Base-by-base conservation (phyloP, 169 alveolate species). In the Cryptosporidium sp. region DNA sequence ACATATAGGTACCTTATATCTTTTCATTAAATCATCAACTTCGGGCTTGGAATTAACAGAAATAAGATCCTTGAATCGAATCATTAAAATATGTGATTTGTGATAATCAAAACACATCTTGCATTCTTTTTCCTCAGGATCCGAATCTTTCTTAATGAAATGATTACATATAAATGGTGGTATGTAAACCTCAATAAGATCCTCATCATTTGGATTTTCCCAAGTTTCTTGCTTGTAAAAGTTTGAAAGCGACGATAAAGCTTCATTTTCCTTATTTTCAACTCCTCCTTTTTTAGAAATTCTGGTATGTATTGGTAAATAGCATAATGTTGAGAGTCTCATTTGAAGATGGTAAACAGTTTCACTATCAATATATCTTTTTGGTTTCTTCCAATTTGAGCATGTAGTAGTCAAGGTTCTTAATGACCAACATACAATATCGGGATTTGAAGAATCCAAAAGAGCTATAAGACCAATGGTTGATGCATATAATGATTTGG, bases 351-450 rank as follows among this genome's bases (percentile, higher is more conserved):
- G 89, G 70, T 80, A 80, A 58, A 80, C 89, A 10, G 89, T 67
- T 14, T 59, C 89, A 33, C 75, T 62, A 12, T 80, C 89, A 41
- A 80, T 52, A 26, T 80, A 62, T 37, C 89, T 61, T 37, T 67
- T 80, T 26, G 89, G 89, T 18, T 80, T 80, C 41, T 80, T 80
- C 89, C 89, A 80, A 59, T 80, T 80, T 8, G 89, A 80, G n/a
- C 89, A 80, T 2, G 89, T 80, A 33, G 89, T 80, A 0, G 89
- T 58, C 55, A 80, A 65, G 4, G 89, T 80, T 39, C 89, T 59
- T 41, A 80, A 33, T 26, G 89, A 80, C 89, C 89, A 80, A 50
- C 89, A 80, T 8, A 80, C 89, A 45, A 80, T 80, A 80, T 80
- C 89, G 9, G 89, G 89, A 50, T 62, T 80, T 21, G 68, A 80